Percentiles rank a stretch among this genome's conserved stretches.
Conservation (phyloP, 441 rosid genomes). For the Euphorbia celastroides region DNA sequence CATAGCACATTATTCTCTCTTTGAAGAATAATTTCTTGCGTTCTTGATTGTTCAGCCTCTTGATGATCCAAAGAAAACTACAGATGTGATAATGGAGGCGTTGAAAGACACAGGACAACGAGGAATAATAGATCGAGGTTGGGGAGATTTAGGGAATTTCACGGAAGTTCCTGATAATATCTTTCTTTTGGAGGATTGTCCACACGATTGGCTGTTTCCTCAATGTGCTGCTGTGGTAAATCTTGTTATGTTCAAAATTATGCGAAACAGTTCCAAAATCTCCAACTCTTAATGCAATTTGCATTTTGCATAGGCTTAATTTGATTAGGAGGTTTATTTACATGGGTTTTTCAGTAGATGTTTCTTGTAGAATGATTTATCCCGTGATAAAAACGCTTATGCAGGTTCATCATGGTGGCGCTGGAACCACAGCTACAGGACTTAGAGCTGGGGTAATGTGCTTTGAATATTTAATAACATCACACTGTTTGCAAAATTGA, state of each 20-base stretch:
- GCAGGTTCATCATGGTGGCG: constrained; percentile 99
- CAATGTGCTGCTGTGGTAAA: constrained; percentile 96
- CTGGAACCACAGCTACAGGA: constrained; percentile 98
- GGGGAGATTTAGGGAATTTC: constrained; percentile 92
- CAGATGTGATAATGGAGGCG: constrained; percentile 76
- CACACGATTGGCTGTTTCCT: constrained; percentile 99
- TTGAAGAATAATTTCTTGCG: constrained; percentile 6
- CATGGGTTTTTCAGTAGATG: neutral
- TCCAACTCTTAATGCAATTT: neutral
- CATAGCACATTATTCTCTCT: neutral
- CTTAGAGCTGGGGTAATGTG: constrained; percentile 84
- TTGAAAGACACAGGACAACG: constrained; percentile 80
- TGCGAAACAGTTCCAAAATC: neutral
- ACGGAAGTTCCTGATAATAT: constrained; percentile 59
- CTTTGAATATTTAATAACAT: no score
- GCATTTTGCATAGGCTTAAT: neutral
- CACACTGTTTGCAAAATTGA: no score
- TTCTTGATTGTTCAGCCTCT: constrained; percentile 66
- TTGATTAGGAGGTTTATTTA: neutral
- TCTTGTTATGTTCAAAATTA: neutral
- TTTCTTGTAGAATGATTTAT: neutral
- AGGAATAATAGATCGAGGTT: constrained; percentile 92
- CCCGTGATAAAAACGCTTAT: constrained; percentile 19
- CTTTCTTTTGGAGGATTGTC: constrained; percentile 86
- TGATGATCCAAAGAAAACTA: constrained; percentile 75